A percentile compares a stretch with the other conserved stretches of the same genome.
phyloP scores from a whole-genome alignment of 139 green algal genomes.

The Picochlorum sp. region DNA sequence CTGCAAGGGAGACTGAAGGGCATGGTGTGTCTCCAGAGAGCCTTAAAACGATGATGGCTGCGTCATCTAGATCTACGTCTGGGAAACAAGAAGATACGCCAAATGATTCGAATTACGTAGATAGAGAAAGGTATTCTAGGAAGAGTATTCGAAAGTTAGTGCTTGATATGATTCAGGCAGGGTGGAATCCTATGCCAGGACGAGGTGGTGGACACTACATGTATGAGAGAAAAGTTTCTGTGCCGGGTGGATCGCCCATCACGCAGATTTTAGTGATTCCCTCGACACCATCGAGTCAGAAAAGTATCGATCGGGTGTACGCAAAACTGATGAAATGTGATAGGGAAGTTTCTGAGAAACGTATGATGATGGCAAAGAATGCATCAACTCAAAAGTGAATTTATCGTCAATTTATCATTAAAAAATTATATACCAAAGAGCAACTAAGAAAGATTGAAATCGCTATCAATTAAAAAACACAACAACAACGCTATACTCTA shows the following conservation, averaged over 20 bases:
- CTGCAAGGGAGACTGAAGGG: too few species aligned
- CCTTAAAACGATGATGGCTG: too few species aligned
- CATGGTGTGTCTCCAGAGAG: too few species aligned
- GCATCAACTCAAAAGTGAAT: too few species aligned
- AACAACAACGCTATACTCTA: too few species aligned
- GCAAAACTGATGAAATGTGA: constrained; percentile 3
- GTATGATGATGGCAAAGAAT: not conserved
- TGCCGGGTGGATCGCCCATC: not conserved
- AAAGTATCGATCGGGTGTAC: constrained; percentile 3
- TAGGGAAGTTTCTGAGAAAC: constrained; percentile 5
- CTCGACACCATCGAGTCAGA: constrained; percentile 4
- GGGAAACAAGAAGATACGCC: too few species aligned
- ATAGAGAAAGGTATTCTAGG: constrained; percentile 2
- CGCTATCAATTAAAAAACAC: too few species aligned
- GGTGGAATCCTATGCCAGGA: not conserved
- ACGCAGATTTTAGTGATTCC: constrained; percentile 5
- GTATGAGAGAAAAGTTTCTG: constrained; percentile 3
- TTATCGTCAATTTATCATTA: too few species aligned
- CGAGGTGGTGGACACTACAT: not conserved
- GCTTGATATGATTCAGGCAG: constrained; percentile 4
- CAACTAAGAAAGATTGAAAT: too few species aligned
- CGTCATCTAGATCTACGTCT: too few species aligned
- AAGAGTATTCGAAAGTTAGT: constrained; percentile 10
- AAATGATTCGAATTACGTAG: not conserved
- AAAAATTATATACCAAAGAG: too few species aligned